phyloP scores from a whole-genome alignment of 306 rosid species.

The Astragalus membranaceus region DNA sequence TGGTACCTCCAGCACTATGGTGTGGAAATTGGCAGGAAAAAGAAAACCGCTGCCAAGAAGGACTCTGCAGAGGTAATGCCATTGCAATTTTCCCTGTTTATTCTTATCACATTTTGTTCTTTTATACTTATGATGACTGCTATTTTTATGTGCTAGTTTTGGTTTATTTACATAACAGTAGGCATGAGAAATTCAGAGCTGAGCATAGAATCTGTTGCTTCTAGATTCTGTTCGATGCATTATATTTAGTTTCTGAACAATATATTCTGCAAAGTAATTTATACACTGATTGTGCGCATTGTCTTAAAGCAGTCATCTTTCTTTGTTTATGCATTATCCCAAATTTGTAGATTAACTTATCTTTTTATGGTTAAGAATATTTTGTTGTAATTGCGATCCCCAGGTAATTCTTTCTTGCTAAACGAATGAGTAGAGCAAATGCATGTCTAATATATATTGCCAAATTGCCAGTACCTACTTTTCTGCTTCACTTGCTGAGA shows the following conservation, averaged over 20 bases:
- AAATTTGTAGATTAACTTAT: not conserved
- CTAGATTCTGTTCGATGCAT: not conserved
- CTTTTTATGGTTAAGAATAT: not conserved
- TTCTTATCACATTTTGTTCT: not conserved
- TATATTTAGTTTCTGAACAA: not conserved
- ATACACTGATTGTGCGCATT: not conserved
- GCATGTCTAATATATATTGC: not conserved
- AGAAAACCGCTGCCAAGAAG: slow-evolving; percentile 41
- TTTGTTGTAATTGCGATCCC: not conserved
- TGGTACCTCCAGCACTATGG: slow-evolving; percentile 65
- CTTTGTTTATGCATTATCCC: too few species aligned
- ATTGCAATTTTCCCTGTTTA: not conserved
- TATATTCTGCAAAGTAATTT: not conserved
- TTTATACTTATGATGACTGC: not conserved
- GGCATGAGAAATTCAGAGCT: not conserved
- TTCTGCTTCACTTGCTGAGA: not conserved
- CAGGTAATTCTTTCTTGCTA: too few species aligned
- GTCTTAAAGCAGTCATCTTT: too few species aligned
- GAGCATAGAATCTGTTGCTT: not conserved
- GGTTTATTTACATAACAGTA: not conserved
- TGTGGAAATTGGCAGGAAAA: slow-evolving; percentile 48
- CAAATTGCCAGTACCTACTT: too few species aligned
- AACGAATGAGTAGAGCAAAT: too few species aligned
- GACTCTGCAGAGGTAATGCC: slow-evolving; percentile 31
- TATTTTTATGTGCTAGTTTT: not conserved